These are phyloP conservation scores for Talaromyces trachyspermus DNA, from an alignment of 495 filamentous ascomycete genomes.

Conservation along the genomic window DNA sequence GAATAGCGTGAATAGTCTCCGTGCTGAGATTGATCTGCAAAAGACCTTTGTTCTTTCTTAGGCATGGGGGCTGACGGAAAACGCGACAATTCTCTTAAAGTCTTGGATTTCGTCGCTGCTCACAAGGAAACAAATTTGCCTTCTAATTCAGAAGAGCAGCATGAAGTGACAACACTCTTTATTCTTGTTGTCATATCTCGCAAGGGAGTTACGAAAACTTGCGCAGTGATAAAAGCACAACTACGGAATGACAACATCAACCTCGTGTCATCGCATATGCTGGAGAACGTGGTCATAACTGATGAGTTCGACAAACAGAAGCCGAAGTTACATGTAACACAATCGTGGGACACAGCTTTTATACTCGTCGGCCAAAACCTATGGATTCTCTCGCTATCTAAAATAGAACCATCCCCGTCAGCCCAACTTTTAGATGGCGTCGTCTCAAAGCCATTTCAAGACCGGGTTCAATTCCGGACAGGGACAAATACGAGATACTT, in stretches of 20 bases:
- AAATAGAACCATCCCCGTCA: constrained; percentile 53
- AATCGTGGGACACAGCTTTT: constrained; percentile 72
- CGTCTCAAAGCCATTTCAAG: constrained; percentile 62
- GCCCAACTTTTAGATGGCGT: constrained; percentile 49
- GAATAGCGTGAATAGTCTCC: constrained; percentile 57
- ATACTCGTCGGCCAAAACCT: constrained; percentile 69
- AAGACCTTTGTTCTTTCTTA: constrained; percentile 25
- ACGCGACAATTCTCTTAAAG: constrained; percentile 14
- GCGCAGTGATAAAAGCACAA: constrained; percentile 24
- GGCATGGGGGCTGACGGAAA: constrained; percentile 20
- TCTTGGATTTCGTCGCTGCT: constrained; percentile 31
- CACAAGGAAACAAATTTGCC: constrained; percentile 9
- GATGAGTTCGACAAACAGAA: constrained; percentile 32
- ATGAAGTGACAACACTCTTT: constrained; percentile 27
- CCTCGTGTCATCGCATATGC: constrained; percentile 22
- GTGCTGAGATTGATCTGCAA: constrained; percentile 43
- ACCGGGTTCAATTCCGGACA: constrained; percentile 72
- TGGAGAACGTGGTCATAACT: constrained; percentile 20
- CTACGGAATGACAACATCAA: constrained; percentile 20
- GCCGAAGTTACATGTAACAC: constrained; percentile 70
- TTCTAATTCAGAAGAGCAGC: constrained; percentile 14
- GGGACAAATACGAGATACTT: constrained; percentile 41
- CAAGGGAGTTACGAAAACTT: constrained; percentile 12
- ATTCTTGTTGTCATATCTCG: constrained; percentile 21
- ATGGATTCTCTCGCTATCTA: constrained; percentile 62